A percentile compares a stretch with the other conserved stretches of the same genome.
Conservation (phyloP, 257 asterid species). For the Orobanche coerulescens region DNA sequence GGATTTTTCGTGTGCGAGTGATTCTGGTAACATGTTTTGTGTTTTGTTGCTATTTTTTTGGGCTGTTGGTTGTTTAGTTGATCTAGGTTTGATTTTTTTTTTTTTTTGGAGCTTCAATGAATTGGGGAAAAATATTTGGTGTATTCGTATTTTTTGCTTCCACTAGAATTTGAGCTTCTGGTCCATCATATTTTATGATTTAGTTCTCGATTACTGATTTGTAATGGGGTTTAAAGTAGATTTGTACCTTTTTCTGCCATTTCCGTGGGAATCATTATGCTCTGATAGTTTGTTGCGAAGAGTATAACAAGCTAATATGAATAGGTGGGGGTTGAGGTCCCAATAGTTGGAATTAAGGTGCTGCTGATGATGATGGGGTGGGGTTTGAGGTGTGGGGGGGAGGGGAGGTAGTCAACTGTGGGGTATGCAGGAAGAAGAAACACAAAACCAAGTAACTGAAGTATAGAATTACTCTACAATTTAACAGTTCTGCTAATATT, state of each 20-base stretch:
- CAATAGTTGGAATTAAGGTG: no score
- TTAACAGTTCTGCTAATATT: background rate
- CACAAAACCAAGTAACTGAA: background rate
- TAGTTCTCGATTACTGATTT: background rate
- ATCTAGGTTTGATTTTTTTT: conserved; percentile 12
- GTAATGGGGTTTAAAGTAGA: background rate
- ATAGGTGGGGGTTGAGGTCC: no score
- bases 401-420: background rate
- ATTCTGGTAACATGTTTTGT: background rate
- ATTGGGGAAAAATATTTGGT: conserved; percentile 3
- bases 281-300: background rate
- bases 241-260: background rate
- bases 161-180: no score
- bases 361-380: no score
- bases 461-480: background rate
- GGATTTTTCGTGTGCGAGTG: background rate
- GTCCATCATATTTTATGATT: background rate
- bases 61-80: conserved; percentile 6
- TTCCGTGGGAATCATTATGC: background rate
- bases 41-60: conserved; percentile 1
- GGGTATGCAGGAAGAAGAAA: background rate
- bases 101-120: conserved; percentile 5
- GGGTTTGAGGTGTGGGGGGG: background rate
- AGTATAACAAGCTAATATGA: background rate
- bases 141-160: background rate